phyloP scores from a whole-genome alignment of 257 asterid species.

The Rauvolfia tetraphylla region DNA sequence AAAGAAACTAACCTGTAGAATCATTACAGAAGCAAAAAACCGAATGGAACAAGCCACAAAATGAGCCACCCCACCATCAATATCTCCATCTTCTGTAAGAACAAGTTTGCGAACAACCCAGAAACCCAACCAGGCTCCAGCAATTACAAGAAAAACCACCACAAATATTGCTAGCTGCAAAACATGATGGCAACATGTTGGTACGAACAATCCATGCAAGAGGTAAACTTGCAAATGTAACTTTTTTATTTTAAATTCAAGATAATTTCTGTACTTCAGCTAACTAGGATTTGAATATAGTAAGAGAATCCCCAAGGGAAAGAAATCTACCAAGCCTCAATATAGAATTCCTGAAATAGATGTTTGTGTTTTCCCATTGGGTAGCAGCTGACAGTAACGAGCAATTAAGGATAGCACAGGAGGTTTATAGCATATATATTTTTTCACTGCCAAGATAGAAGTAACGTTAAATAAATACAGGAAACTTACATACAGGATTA shows the following conservation, averaged over 20 bases:
- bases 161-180: slow-evolving; percentile 63
- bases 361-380: background rate
- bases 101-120: slow-evolving; percentile 90
- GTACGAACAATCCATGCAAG: slow-evolving; percentile 4
- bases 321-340: background rate
- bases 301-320: background rate
- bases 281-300: background rate
- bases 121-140: slow-evolving; percentile 93
- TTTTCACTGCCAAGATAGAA: slow-evolving; percentile 16
- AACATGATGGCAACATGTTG: slow-evolving; percentile 23
- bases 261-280: background rate
- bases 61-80: slow-evolving; percentile 65
- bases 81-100: slow-evolving; percentile 68
- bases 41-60: slow-evolving; percentile 79
- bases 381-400: background rate
- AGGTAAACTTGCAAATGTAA: slow-evolving; percentile 19
- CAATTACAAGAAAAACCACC: slow-evolving; percentile 58
- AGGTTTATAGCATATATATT: slow-evolving; percentile 4
- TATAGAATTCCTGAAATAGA: background rate
- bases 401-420: slow-evolving; percentile 3
- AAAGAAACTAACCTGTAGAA: slow-evolving; percentile 66
- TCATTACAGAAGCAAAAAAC: slow-evolving; percentile 60
- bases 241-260: background rate
- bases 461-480: slow-evolving; percentile 17
- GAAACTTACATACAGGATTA: slow-evolving; percentile 92